phyloP scores from a whole-genome alignment of 2,329 filamentous ascomycete species.

The Penicillium sp. region DNA sequence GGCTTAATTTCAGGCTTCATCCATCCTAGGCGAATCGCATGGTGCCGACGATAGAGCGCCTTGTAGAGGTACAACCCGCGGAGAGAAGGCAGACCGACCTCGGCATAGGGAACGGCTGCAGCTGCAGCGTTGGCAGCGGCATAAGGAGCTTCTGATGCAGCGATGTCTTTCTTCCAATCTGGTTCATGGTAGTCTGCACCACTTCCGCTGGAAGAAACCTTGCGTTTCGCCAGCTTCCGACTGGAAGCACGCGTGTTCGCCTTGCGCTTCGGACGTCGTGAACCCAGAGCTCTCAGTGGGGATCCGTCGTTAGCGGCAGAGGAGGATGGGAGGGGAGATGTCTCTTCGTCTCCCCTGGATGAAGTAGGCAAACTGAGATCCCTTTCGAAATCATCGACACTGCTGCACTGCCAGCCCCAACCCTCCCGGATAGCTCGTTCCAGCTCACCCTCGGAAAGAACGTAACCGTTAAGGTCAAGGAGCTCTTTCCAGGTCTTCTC shows the following conservation, averaged over 20 bases:
- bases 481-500: conserved; percentile 95
- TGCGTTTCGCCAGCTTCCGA: conserved; percentile 55
- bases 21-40: conserved; percentile 88
- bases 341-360: conserved; percentile 39
- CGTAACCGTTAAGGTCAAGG: conserved; percentile 77
- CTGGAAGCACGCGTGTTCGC: conserved; percentile 42
- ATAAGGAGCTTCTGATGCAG: conserved; percentile 70
- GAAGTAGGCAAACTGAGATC: conserved; percentile 61
- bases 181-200: conserved; percentile 40
- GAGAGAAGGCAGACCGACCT: conserved; percentile 70
- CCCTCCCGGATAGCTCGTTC: conserved; percentile 81
- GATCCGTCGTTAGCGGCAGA: conserved; percentile 25
- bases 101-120: conserved; percentile 72
- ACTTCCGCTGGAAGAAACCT: conserved; percentile 46
- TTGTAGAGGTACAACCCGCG: conserved; percentile 90
- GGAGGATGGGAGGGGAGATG: conserved; percentile 19
- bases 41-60: conserved; percentile 86
- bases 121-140: conserved; percentile 80
- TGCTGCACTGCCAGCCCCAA: conserved; percentile 93
- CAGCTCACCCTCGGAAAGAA: conserved; percentile 72
- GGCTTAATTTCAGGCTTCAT: conserved; percentile 78
- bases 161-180: conserved; percentile 45
- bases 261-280: conserved; percentile 45
- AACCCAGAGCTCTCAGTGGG: conserved; percentile 16
- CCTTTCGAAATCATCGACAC: conserved; percentile 67